Base-by-base conservation (phyloP, 2,329 filamentous ascomycete genomes). In the Apiospora kogelbergensis region DNA sequence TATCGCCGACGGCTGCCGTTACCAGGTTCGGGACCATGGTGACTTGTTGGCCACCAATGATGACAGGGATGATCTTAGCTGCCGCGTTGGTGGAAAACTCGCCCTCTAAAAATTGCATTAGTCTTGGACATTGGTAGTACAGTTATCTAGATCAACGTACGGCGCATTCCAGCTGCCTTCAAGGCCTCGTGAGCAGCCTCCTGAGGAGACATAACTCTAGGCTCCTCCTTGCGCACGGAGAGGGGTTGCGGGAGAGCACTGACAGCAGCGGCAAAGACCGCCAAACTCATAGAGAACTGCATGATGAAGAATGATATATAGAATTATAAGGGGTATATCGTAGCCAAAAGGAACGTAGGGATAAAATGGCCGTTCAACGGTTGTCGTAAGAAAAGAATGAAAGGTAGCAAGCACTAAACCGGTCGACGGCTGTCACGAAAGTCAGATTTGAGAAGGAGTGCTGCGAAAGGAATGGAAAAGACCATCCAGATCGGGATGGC, bases 11-110 rank as follows among this genome's bases (percentile, higher is more conserved):
- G 0, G 75, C 71, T 1, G 80, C 81, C 26, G 67, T 70, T 15
- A 82, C 71, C 3, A 74, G 67, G 64, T 82, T 82, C 0, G 81
- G 81, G 1, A 81, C 76, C 57, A 81, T 82, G 1, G 77, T 76
- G 65, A 78, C 78, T 67, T 81, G 80, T 6, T 75, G 44, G 15
- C 80, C 80, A 6, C 80, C 80, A 1, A 81, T 80, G 0, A 82
- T 74, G 6, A 82, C 80, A 2, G 80, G 76, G 41, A 78, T 73
- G 79, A 75, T 71, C 46, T 70, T 72, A 46, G 72, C 73, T 2
- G 72, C 69, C 11, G 45, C 63, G 7, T 65, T 44, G 11, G 63
- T n/a, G 48, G 6, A 17, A 45, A 48, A 64, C 30, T 40, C 24
- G 37, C 30, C 67, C 22, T 65, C 44, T 48, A 4, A 22, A 26